Base-by-base conservation (phyloP, 2,329 filamentous ascomycete genomes). In the Simplicillium aogashimaense region DNA sequence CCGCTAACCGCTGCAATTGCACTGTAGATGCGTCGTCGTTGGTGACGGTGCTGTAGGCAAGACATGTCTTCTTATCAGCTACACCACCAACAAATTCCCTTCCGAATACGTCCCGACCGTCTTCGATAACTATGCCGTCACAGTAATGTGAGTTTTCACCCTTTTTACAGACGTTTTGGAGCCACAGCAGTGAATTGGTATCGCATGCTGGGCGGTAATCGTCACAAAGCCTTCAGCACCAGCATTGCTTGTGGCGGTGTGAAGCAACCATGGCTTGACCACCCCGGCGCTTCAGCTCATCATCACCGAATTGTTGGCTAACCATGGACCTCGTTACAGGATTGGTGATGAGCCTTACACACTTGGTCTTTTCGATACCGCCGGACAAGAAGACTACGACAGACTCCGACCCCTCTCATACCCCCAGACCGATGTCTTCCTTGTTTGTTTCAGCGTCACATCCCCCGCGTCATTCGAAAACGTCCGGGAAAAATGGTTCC, bases 51-150 rank as follows among this genome's bases (percentile, higher is more conserved):
- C 92, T 51, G 92, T 98, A 53, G 92, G 92, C 65, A 98, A 98
- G 76, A 98, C 92, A 51, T 98, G 92, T 69, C 80, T 98, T 50
- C 80, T 98, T 60, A 98, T 98, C 70, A 94, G 87, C 63, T 98
- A 98, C 69, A 98, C 92, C 50, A 98, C 92, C 49, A 98, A 98
- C 76, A 97, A 97, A 59, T 98, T 98, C 65, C 92, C 92, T 29
- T 95, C 89, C 56, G 92, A 98, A 89, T 98, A 98, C 65, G 92
- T 98, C 43, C 92, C 92, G 39, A 98, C 92, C 25, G 92, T 98
- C 49, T 98, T 98, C 66, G 92, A 98, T 67, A 98, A 98, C 70
- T 98, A 98, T 76, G 92, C 92, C 43, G 92, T 98, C 62, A 98
- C 92, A 51, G 92, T 98, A 53, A 98, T 98, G 92, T 95, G 76